A percentile compares a stretch with the other conserved stretches of the same genome.
Conservation (phyloP, 805 yeast genomes). For the Naumovozyma castellii region DNA sequence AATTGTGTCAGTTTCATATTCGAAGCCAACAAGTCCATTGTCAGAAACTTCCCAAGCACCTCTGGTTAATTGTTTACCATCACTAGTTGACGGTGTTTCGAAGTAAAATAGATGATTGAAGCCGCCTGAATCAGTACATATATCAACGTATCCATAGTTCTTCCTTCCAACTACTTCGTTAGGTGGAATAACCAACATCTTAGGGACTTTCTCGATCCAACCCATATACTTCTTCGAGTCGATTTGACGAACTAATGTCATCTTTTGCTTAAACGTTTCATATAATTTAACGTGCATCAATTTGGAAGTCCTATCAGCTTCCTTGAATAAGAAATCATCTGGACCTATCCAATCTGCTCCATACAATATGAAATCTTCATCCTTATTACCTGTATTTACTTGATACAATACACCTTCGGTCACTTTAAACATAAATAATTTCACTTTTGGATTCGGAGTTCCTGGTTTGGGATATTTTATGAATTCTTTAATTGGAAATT, state of each 20-base stretch:
- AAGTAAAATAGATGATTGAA: slow-evolving; percentile 59
- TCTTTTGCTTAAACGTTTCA: slow-evolving; percentile 24
- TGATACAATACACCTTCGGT: slow-evolving; percentile 14
- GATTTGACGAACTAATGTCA: slow-evolving; percentile 35
- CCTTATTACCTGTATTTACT: slow-evolving; percentile 18
- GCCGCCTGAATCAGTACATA: slow-evolving; percentile 41
- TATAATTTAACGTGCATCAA: slow-evolving; percentile 41
- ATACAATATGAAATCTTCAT: slow-evolving; percentile 41
- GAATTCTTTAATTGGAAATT: slow-evolving; percentile 39
- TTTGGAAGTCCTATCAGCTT: slow-evolving; percentile 55
- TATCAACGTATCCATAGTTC: slow-evolving; percentile 52
- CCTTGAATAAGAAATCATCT: slow-evolving; percentile 43
- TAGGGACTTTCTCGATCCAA: slow-evolving; percentile 50
- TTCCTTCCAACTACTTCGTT: slow-evolving; percentile 22
- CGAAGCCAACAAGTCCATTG: slow-evolving; percentile 38
- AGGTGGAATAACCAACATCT: slow-evolving; percentile 33
- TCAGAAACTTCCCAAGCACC: slow-evolving; percentile 48
- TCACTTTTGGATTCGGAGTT: slow-evolving; percentile 44
- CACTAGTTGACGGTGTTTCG: slow-evolving; percentile 33
- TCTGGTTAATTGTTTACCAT: slow-evolving; percentile 35
- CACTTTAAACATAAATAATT: slow-evolving; percentile 37
- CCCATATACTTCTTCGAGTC: slow-evolving; percentile 40
- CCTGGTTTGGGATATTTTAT: slow-evolving; percentile 74
- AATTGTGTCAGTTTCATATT: slow-evolving; percentile 37
- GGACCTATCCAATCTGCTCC: slow-evolving; percentile 51